Percentiles rank a stretch among this genome's conserved stretches.
Evolutionary conservation across 148 eudicot species (phyloP).

Genomic region (Fagopyrum esculentum): DNA sequence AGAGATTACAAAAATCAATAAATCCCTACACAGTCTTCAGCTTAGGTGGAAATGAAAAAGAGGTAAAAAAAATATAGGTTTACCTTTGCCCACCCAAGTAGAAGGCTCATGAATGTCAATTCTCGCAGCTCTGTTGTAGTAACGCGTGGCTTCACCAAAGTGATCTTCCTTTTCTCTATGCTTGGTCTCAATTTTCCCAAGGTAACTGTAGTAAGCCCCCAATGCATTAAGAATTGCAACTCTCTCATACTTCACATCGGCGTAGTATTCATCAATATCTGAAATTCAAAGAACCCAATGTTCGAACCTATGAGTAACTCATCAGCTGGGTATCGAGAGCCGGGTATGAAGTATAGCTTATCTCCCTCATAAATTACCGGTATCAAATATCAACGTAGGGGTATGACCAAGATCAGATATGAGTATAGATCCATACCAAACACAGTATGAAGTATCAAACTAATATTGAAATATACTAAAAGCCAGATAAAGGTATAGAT

Average conservation of each 20-base stretch:
- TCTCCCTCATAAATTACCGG: no score
- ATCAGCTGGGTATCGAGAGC: background rate
- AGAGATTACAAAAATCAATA: background rate
- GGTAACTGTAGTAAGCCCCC: constrained; percentile 82
- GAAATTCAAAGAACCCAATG: constrained; percentile 20
- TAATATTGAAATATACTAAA: no score
- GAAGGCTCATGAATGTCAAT: constrained; percentile 95
- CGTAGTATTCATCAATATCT: constrained; percentile 90
- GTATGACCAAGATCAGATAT: no score
- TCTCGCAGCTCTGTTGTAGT: constrained; percentile 85
- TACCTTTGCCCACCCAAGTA: constrained; percentile 98
- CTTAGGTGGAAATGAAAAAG: background rate
- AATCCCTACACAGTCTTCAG: background rate
- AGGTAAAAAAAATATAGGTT: constrained; percentile 1
- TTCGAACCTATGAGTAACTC: background rate
- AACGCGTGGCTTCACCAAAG: constrained; percentile 63
- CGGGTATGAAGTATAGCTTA: no score
- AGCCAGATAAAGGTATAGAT: no score
- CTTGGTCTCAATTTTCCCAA: constrained; percentile 79
- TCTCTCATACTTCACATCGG: constrained; percentile 89
- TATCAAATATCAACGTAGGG: no score
- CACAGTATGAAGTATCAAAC: background rate
- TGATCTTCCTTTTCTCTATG: constrained; percentile 69
- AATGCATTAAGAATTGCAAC: constrained; percentile 92
- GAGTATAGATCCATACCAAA: background rate